Percentiles rank a stretch among this genome's conserved stretches.
Conservation (phyloP, 441 rosid genomes). For the Populus trichocarpa region DNA sequence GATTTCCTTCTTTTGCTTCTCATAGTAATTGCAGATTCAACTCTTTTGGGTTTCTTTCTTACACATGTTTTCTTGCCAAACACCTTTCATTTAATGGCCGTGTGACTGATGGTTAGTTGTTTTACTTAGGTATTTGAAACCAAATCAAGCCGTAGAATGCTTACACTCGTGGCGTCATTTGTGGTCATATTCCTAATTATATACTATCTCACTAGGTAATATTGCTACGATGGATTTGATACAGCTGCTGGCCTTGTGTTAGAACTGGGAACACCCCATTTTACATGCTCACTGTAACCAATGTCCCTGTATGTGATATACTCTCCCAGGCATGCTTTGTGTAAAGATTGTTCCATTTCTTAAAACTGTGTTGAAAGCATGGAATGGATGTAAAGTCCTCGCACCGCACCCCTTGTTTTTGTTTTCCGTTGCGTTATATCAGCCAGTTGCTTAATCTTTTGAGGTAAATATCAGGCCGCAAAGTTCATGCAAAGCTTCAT, state of each 20-base stretch:
- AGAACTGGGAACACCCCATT: conserved; percentile 24
- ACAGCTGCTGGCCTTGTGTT: conserved; percentile 15
- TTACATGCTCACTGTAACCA: conserved; percentile 22
- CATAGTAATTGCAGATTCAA: neutral
- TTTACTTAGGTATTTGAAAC: conserved; percentile 80
- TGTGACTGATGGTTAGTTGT: conserved; percentile 1
- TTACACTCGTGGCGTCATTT: conserved; percentile 82
- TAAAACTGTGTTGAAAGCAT: conserved; percentile 13
- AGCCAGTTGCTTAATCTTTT: neutral
- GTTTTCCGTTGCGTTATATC: neutral
- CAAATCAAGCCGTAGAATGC: conserved; percentile 86
- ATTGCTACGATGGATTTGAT: conserved; percentile 11
- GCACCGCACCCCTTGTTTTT: neutral
- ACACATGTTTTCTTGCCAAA: neutral
- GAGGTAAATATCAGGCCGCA: neutral
- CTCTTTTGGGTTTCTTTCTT: neutral
- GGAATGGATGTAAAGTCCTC: conserved; percentile 5
- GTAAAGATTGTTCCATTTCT: conserved; percentile 22
- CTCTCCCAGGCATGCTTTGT: conserved; percentile 18
- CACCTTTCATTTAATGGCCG: neutral
- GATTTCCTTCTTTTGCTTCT: neutral
- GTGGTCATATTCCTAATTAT: conserved; percentile 73
- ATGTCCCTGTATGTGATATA: conserved; percentile 22
- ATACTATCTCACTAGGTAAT: conserved; percentile 81
- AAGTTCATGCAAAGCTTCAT: neutral